Evolutionary conservation across 2,329 filamentous ascomycete genomes (phyloP), one percentile per base, ranked within the genome.

Genomic region (Davidsoniella eucalypti): DNA sequence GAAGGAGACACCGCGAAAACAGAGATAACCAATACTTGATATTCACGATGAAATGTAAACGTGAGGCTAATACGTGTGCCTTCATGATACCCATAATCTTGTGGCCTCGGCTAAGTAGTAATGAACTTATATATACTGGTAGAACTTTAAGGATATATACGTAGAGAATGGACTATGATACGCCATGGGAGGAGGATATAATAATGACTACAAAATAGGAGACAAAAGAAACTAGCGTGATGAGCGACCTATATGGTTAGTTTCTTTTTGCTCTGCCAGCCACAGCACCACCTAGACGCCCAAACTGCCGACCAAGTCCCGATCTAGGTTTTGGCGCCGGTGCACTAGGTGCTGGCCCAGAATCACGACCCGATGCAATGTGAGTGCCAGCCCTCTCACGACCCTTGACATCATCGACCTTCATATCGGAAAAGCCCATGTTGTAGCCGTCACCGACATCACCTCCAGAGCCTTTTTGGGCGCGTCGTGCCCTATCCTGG

Each of bases 401-500:
- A 8, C 63, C 62, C 18, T 61, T 56, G 16, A 62, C 62, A 14
- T 75, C 72, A 14, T 62, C 63, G 36, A 68, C 59, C 14, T 66
- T 61, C 29, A 69, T 58, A 39, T 69, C 67, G 18, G 64, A 60
- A 43, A 70, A 62, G 16, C 66, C 68, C n/a, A 73, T 62, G 4
- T 64, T 62, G 3, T 66, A 62, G 5, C 67, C 64, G 44, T 71
- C 70, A 45, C 76, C 71, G 33, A 70, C 66, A 4, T 70, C 65
- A 12, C 76, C 73, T 43, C 71, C 63, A 46, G 70, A 70, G 48
- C 75, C 64, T 53, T 79, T 70, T 59, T 87, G 82, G 10, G 77
- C 71, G 49, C 87, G 74, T 50, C 87, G 76, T 5, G 88, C 84
- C 54, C 78, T 80, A 57, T 98, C 92, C 61, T 98, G 92, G 1